A percentile compares a stretch with the other conserved stretches of the same genome.
Evolutionary conservation across 805 yeast species (phyloP).

Genomic region (Wickerhamomyces bisporus): DNA sequence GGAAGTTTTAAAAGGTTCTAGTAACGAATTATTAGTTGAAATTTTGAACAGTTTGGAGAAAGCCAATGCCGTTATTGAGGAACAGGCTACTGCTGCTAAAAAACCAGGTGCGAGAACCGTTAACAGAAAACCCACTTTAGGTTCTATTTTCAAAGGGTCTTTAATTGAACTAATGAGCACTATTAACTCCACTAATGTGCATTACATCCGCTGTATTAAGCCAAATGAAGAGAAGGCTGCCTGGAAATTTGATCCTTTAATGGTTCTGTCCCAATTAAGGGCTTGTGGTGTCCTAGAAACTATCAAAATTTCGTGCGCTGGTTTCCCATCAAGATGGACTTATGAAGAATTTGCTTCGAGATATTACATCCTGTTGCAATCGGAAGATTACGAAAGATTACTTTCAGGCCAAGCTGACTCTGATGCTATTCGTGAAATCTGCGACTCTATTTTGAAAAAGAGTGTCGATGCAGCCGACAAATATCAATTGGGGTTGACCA

Average conservation of each 20-base stretch:
- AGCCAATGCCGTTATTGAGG: conserved; percentile 31
- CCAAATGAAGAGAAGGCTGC: conserved; percentile 93
- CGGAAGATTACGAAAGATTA: conserved; percentile 61
- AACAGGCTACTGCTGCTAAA: conserved; percentile 27
- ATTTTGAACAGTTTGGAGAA: conserved; percentile 63
- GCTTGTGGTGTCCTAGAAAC: conserved; percentile 99
- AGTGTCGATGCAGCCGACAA: conserved; percentile 62
- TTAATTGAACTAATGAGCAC: conserved; percentile 90
- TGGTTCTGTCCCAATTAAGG: conserved; percentile 92
- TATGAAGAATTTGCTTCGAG: conserved; percentile 89
- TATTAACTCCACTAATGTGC: conserved; percentile 91
- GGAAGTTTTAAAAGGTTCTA: conserved; percentile 70
- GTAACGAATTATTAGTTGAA: conserved; percentile 58
- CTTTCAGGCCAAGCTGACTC: conserved; percentile 47
- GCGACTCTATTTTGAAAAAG: conserved; percentile 58
- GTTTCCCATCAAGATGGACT: conserved; percentile 95
- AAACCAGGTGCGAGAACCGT: conserved; percentile 39
- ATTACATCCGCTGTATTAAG: conserved; percentile 94
- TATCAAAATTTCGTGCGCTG: conserved; percentile 93
- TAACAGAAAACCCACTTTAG: conserved; percentile 84
- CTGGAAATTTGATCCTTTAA: conserved; percentile 91
- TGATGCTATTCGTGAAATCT: conserved; percentile 56
- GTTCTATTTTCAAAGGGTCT: conserved; percentile 89
- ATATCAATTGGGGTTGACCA: conserved; percentile 88
- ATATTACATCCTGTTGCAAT: conserved; percentile 76